Evolutionary conservation across 306 rosid genomes (phyloP).

Genomic region (Fragaria ananassa): DNA sequence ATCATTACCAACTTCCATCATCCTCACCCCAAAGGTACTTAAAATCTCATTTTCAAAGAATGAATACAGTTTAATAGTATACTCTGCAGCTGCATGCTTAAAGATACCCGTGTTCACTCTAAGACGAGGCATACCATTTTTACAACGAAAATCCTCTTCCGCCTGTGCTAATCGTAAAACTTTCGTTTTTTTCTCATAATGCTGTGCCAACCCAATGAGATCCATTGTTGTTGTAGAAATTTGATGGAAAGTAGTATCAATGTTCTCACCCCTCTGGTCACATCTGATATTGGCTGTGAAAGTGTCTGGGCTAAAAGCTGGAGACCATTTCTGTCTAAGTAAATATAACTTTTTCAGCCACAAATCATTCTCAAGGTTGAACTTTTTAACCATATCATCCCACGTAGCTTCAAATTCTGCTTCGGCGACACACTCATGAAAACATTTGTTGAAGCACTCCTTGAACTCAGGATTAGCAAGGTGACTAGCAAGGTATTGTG

Average conservation of each 20-base stretch:
- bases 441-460: conserved; percentile 5
- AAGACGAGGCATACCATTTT: conserved; percentile 21
- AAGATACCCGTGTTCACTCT: conserved; percentile 14
- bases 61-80: conserved; percentile 12
- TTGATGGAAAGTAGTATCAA: conserved; percentile 13
- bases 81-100: conserved; percentile 18
- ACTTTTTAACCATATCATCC: conserved; percentile 6
- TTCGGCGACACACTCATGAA: conserved; percentile 3
- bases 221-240: conserved; percentile 19
- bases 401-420: conserved; percentile 15
- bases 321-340: conserved; percentile 18
- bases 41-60: conserved; percentile 19
- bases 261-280: conserved; percentile 8
- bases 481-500: conserved; percentile 10
- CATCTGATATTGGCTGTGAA: conserved; percentile 6
- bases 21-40: conserved; percentile 21
- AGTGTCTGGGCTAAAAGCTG: conserved; percentile 15
- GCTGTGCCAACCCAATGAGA: conserved; percentile 16
- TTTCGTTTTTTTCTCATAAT: conserved; percentile 11
- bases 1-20: conserved; percentile 7
- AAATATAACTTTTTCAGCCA: conserved; percentile 6
- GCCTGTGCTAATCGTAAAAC: conserved; percentile 2
- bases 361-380: not conserved
- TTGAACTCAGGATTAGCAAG: conserved; percentile 9
- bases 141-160: conserved; percentile 22